Evolutionary conservation across 345 rosid genomes (phyloP).

Genomic region (Populus nigra): DNA sequence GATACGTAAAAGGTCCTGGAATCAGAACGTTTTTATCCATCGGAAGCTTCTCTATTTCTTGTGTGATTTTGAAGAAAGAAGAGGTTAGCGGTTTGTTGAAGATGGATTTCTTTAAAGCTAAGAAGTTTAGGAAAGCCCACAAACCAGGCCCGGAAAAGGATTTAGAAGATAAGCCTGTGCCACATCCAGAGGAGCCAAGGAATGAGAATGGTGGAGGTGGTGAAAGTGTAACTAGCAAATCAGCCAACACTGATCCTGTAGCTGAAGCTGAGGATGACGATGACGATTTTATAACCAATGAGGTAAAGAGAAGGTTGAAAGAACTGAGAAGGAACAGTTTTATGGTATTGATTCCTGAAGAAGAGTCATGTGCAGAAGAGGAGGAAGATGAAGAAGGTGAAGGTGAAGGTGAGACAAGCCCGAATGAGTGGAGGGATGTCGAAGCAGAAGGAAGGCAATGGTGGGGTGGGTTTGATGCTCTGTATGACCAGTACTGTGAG

Average conservation of each 20-base stretch:
- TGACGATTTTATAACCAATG: slow-evolving; percentile 89
- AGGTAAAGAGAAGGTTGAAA: slow-evolving; percentile 88
- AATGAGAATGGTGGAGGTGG: slow-evolving; percentile 35
- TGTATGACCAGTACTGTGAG: slow-evolving; percentile 83
- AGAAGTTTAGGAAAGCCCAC: slow-evolving; percentile 57
- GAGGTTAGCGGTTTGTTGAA: slow-evolving; percentile 2
- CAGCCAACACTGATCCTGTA: slow-evolving; percentile 27
- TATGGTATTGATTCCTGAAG: slow-evolving; percentile 94
- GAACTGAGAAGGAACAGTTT: slow-evolving; percentile 88
- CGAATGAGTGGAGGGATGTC: slow-evolving; percentile 79
- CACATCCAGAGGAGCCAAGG: slow-evolving; percentile 43
- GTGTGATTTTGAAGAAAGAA: slow-evolving; percentile 19
- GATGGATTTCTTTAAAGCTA: slow-evolving; percentile 79
- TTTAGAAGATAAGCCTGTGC: slow-evolving; percentile 45
- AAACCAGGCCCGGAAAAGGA: slow-evolving; percentile 46
- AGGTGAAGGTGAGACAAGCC: slow-evolving; percentile 58
- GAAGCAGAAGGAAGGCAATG: slow-evolving; percentile 86
- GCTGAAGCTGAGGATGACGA: slow-evolving; percentile 73
- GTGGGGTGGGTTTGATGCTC: slow-evolving; percentile 96
- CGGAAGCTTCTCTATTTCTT: background rate
- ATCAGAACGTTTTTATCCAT: background rate
- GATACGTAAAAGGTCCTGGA: background rate
- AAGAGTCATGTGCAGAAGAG: slow-evolving; percentile 62
- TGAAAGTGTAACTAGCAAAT: slow-evolving; percentile 33
- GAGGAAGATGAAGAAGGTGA: slow-evolving; percentile 61